These are phyloP conservation scores for Alternaria sp. DNA, from an alignment of 2,329 filamentous ascomycete genomes.

Conservation along the genomic window DNA sequence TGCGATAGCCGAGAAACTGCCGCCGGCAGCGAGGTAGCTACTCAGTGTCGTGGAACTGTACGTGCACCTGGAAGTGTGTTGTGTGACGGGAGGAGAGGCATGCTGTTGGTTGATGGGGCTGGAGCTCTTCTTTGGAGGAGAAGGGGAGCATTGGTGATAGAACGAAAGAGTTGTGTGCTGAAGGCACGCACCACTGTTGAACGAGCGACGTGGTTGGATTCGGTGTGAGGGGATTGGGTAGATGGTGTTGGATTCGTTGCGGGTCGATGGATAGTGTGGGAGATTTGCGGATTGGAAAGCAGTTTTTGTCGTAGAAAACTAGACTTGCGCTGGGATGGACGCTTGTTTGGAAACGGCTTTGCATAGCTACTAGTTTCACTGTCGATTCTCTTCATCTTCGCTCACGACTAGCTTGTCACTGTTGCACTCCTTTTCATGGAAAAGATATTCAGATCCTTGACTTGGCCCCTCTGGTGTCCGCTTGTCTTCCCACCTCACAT, in stretches of 20 bases:
- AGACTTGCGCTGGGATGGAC: neutral
- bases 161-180: neutral
- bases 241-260: neutral
- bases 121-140: neutral
- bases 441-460: neutral
- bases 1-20: neutral
- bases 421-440: neutral
- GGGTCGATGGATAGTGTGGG: neutral
- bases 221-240: neutral
- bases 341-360: neutral
- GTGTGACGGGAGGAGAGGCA: neutral
- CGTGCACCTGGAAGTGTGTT: neutral
- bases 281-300: neutral
- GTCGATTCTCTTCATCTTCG: neutral
- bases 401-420: neutral
- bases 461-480: neutral
- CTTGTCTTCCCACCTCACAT: conserved; percentile 26
- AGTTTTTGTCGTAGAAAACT: neutral
- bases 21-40: neutral
- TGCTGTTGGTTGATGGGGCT: neutral
- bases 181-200: neutral
- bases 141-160: neutral
- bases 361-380: neutral
- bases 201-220: neutral
- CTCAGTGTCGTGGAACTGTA: neutral